phyloP scores from a whole-genome alignment of 805 yeast genomes.

The Suhomyces sp. region DNA sequence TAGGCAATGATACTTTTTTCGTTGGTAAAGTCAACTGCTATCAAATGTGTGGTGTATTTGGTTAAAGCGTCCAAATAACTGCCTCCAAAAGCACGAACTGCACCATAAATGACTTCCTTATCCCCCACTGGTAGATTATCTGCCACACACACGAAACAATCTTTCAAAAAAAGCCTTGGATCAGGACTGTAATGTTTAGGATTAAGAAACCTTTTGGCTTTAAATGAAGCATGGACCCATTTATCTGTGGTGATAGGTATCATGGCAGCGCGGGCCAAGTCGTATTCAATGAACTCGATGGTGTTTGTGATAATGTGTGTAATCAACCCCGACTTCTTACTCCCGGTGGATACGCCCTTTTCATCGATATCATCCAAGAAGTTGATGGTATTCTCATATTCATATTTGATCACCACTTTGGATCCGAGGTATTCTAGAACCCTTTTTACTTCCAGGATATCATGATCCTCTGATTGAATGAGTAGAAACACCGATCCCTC shows the following conservation, averaged over 20 bases:
- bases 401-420: conserved; percentile 18
- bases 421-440: conserved; percentile 23
- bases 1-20: conserved; percentile 61
- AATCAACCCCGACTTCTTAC: conserved; percentile 11
- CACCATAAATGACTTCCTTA: conserved; percentile 65
- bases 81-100: conserved; percentile 77
- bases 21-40: conserved; percentile 53
- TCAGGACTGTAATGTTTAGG: conserved; percentile 69
- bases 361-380: conserved; percentile 11
- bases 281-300: conserved; percentile 52
- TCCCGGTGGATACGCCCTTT: not conserved
- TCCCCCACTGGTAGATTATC: conserved; percentile 59
- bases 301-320: conserved; percentile 55
- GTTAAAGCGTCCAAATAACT: conserved; percentile 61
- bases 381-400: conserved; percentile 17
- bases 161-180: conserved; percentile 61
- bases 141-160: conserved; percentile 57
- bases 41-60: conserved; percentile 73
- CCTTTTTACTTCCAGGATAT: conserved; percentile 9
- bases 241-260: conserved; percentile 62
- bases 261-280: conserved; percentile 48
- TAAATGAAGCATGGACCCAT: conserved; percentile 58
- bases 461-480: conserved; percentile 17
- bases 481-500: conserved; percentile 20
- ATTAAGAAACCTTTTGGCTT: conserved; percentile 43